phyloP scores from a whole-genome alignment of 306 rosid genomes.

The Malus fusca region DNA sequence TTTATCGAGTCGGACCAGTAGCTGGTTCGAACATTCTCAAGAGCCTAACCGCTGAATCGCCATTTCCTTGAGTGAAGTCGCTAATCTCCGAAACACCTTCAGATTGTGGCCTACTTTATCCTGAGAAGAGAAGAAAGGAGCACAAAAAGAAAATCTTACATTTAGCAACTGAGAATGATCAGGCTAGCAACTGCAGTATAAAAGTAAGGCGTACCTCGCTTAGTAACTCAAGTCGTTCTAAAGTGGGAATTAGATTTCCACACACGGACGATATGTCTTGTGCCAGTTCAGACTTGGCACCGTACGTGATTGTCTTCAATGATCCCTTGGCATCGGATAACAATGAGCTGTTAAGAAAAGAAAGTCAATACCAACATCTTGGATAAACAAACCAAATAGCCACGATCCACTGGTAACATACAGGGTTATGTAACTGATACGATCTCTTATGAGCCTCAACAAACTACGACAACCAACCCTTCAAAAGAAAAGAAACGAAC shows the following conservation, averaged over 20 bases:
- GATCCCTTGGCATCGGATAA: conserved; percentile 30
- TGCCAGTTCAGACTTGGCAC: conserved; percentile 37
- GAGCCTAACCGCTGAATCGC: conserved; percentile 46
- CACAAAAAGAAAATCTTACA: not conserved
- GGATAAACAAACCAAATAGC: not conserved
- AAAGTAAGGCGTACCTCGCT: conserved; percentile 52
- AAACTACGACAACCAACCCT: not conserved
- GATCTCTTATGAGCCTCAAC: not conserved
- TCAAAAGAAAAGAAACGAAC: not conserved
- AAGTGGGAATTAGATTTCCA: conserved; percentile 56
- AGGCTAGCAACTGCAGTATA: not conserved
- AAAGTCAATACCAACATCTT: not conserved
- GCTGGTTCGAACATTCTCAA: conserved; percentile 19
- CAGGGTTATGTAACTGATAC: not conserved
- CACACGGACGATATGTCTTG: conserved; percentile 50
- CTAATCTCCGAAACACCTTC: conserved; percentile 72
- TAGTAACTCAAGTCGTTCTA: conserved; percentile 75
- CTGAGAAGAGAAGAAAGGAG: conserved; percentile 32
- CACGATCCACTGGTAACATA: not conserved
- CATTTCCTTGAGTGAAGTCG: conserved; percentile 72
- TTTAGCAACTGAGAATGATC: not conserved
- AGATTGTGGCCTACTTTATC: conserved; percentile 76
- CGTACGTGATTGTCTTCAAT: conserved; percentile 41
- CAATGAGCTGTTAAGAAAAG: conserved; percentile 39
- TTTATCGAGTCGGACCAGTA: not conserved